phyloP scores from a whole-genome alignment of 805 yeast genomes.

The Saturnispora halmiae region DNA sequence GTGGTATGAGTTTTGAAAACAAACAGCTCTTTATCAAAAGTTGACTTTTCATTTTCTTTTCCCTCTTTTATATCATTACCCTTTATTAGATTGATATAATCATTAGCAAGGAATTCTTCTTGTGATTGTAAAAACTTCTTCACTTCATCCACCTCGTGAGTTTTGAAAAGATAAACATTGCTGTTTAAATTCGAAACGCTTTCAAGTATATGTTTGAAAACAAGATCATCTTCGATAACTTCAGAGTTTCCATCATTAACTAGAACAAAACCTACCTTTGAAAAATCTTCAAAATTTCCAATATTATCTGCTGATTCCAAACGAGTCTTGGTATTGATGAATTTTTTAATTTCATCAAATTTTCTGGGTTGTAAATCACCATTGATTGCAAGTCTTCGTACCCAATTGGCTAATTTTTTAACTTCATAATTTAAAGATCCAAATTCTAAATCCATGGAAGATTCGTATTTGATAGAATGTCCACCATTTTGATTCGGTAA shows the following conservation, averaged over 20 bases:
- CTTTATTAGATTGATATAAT: slow-evolving; percentile 35
- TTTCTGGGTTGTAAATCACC: slow-evolving; percentile 6
- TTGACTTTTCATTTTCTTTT: too few relatives aligned
- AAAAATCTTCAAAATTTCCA: slow-evolving; percentile 25
- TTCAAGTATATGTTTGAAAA: slow-evolving; percentile 53
- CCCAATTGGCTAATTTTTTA: slow-evolving; percentile 35
- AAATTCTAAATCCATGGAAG: not conserved
- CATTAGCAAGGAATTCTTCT: slow-evolving; percentile 31
- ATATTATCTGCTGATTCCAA: slow-evolving; percentile 13
- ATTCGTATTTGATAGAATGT: slow-evolving; percentile 37
- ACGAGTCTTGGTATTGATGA: slow-evolving; percentile 4
- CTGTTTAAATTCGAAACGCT: slow-evolving; percentile 49
- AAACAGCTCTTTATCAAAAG: slow-evolving; percentile 38
- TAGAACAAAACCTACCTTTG: slow-evolving; percentile 46
- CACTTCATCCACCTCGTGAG: slow-evolving; percentile 35
- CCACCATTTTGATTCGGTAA: slow-evolving; percentile 43
- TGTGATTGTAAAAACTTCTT: slow-evolving; percentile 35
- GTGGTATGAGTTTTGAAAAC: slow-evolving; percentile 46
- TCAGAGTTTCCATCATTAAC: slow-evolving; percentile 41
- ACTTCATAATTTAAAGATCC: slow-evolving; percentile 14
- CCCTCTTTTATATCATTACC: slow-evolving; percentile 6
- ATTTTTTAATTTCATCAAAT: slow-evolving; percentile 10
- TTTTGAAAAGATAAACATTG: slow-evolving; percentile 44
- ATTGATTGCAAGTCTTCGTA: slow-evolving; percentile 28
- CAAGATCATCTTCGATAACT: slow-evolving; percentile 52